Evolutionary conservation across 2,329 filamentous ascomycete genomes (phyloP).

Genomic region (Sarocladium strictum): DNA sequence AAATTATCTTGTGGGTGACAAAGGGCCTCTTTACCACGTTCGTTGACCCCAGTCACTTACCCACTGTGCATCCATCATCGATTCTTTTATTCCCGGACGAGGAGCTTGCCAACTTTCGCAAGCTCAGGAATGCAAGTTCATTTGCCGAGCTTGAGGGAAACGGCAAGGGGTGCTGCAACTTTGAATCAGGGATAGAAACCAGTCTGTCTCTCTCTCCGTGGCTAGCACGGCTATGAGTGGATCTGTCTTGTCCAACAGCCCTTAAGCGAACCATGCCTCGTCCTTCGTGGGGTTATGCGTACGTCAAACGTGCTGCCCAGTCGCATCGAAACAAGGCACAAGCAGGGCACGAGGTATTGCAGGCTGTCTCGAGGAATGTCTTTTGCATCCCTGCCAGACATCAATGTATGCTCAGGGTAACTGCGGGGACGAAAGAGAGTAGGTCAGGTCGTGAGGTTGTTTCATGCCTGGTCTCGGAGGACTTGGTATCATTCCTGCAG

Average conservation of each 20-base stretch:
- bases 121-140: neutral
- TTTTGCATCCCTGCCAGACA: neutral
- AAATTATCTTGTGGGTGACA: too few species aligned
- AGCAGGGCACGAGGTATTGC: neutral
- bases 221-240: slow-evolving; percentile 6
- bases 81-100: too few species aligned
- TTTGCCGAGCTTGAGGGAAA: neutral
- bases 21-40: too few species aligned
- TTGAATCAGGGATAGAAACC: neutral
- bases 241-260: neutral
- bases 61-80: too few species aligned
- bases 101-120: too few species aligned
- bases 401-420: neutral
- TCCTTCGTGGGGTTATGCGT: neutral
- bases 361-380: neutral
- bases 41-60: too few species aligned
- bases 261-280: too few species aligned
- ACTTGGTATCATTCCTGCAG: neutral
- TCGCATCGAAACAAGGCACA: slow-evolving; percentile 3
- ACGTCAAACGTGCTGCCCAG: slow-evolving; percentile 1
- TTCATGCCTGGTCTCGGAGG: neutral
- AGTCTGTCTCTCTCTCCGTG: neutral
- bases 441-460: neutral
- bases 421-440: neutral
- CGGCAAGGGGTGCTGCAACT: neutral